A percentile compares a stretch with the other conserved stretches of the same genome.
phyloP scores from a whole-genome alignment of 495 filamentous ascomycete species.

The Aspergillus kassunensis region DNA sequence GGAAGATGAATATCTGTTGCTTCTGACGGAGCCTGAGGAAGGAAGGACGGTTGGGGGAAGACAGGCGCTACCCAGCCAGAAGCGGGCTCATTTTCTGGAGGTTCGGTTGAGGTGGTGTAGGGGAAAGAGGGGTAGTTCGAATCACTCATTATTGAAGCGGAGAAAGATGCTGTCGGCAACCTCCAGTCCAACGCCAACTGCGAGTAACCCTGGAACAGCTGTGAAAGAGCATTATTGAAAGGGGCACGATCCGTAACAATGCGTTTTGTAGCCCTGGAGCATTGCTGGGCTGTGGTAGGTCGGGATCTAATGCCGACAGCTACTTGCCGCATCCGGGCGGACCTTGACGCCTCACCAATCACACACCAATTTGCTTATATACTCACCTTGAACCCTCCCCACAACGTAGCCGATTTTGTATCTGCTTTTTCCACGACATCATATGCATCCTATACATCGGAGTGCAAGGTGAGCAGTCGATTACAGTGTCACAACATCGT shows the following conservation, averaged over 20 bases:
- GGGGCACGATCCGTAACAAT: not conserved
- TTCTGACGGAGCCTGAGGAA: constrained; percentile 15
- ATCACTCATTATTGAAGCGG: constrained; percentile 26
- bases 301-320: not conserved
- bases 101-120: constrained; percentile 18
- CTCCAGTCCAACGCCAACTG: constrained; percentile 12
- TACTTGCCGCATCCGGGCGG: constrained; percentile 15
- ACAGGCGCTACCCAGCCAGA: constrained; percentile 19
- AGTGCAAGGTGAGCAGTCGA: too few species aligned
- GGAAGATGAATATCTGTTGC: constrained; percentile 12
- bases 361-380: not conserved
- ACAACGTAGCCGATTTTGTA: too few species aligned
- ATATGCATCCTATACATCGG: too few species aligned
- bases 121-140: constrained; percentile 21
- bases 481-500: too few species aligned
- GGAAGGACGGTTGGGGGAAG: constrained; percentile 16
- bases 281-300: constrained; percentile 6
- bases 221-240: too few species aligned
- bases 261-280: not conserved
- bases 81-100: constrained; percentile 20
- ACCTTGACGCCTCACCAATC: constrained; percentile 10
- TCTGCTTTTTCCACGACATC: too few species aligned
- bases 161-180: constrained; percentile 6
- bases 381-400: too few species aligned
- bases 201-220: not conserved